These are phyloP conservation scores for Russula dissimulans DNA, from an alignment of 768 basidiomycete species.

Conservation along the genomic window DNA sequence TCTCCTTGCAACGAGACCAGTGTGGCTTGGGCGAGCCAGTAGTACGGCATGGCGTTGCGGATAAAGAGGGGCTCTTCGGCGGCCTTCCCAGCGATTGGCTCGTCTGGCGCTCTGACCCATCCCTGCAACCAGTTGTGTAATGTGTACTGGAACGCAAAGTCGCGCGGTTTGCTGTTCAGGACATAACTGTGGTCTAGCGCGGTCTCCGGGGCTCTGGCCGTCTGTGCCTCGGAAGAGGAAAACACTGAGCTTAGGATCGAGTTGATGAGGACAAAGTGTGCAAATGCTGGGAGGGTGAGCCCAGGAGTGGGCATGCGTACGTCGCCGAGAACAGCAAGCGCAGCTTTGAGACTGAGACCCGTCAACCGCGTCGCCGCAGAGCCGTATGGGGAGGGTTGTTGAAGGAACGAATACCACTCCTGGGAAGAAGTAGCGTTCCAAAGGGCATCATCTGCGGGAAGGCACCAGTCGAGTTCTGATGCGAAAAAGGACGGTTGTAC, in stretches of 20 bases:
- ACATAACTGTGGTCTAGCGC: not conserved
- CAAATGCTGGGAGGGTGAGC: conserved; percentile 14
- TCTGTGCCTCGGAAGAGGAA: not conserved
- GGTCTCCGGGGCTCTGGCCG: not conserved
- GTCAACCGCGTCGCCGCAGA: conserved; percentile 3
- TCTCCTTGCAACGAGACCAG: conserved; percentile 38
- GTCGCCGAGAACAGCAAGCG: conserved; percentile 16
- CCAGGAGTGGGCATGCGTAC: conserved; percentile 4
- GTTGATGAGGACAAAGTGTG: conserved; percentile 23
- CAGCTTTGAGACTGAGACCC: conserved; percentile 12
- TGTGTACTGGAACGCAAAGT: conserved; percentile 34
- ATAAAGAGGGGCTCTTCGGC: conserved; percentile 12
- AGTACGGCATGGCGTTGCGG: conserved; percentile 36
- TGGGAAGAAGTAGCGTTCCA: conserved; percentile 38
- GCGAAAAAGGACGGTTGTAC: conserved; percentile 37
- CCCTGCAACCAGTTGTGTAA: conserved; percentile 46
- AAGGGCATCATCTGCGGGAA: conserved; percentile 43
- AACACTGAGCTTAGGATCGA: conserved; percentile 19
- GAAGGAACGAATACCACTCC: conserved; percentile 39
- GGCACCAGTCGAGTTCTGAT: conserved; percentile 36
- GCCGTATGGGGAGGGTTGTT: conserved; percentile 28
- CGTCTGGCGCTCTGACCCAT: conserved; percentile 28
- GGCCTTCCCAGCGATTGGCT: conserved; percentile 8
- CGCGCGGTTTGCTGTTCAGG: conserved; percentile 11
- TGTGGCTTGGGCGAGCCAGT: conserved; percentile 46